Conservation (phyloP, 306 rosid genomes). For the Begonia masoniana region DNA sequence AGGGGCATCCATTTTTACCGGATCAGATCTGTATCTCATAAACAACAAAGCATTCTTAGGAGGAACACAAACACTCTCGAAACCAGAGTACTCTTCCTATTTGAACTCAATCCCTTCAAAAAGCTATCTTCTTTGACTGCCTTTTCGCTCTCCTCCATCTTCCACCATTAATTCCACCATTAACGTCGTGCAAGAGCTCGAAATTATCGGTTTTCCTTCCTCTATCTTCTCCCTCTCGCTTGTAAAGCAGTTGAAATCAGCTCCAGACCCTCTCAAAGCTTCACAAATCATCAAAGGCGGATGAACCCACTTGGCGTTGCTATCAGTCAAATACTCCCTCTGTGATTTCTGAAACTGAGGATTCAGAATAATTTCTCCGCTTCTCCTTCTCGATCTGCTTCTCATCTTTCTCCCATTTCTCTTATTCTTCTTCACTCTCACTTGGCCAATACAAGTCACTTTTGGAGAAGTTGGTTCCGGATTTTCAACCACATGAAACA, state of each 20-base stretch:
- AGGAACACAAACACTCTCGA: conserved; percentile 60
- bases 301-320: conserved; percentile 86
- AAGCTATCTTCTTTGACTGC: conserved; percentile 42
- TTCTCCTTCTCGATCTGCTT: too few species aligned
- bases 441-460: too few species aligned
- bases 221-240: conserved; percentile 33
- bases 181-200: conserved; percentile 55
- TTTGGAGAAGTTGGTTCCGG: too few species aligned
- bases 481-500: too few species aligned
- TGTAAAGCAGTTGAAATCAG: conserved; percentile 65
- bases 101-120: conserved; percentile 64
- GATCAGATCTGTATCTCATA: conserved; percentile 98
- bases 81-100: conserved; percentile 29
- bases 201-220: conserved; percentile 17
- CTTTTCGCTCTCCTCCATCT: conserved; percentile 32
- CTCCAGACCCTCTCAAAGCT: conserved; percentile 50
- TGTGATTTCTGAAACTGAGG: conserved; percentile 44
- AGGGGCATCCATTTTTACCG: conserved; percentile 88
- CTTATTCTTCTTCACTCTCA: too few species aligned
- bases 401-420: too few species aligned
- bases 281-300: conserved; percentile 78
- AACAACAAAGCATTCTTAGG: conserved; percentile 88
- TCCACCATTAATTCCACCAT: conserved; percentile 53
- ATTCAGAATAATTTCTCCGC: conserved; percentile 17
- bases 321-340: conserved; percentile 41